A percentile compares a stretch with the other conserved stretches of the same genome.
Conservation (phyloP, 2,329 filamentous ascomycete species). For the Pseudocercospora eumusae region DNA sequence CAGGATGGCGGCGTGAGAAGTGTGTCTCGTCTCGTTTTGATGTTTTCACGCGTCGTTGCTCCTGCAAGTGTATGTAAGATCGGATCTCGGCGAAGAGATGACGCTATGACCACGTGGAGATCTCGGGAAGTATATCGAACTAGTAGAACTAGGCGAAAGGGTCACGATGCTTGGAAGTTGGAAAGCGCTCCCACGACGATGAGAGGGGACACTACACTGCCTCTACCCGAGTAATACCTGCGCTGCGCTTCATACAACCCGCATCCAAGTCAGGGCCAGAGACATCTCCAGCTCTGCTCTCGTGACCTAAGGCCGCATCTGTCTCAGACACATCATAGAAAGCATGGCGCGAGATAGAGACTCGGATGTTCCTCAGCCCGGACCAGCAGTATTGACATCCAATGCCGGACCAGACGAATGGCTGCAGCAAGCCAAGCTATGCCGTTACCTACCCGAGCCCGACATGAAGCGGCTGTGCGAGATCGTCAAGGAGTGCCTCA, state of each 20-base stretch:
- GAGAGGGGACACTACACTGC: too few relatives aligned
- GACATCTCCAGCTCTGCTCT: conserved; percentile 16
- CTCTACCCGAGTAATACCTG: too few relatives aligned
- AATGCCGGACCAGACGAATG: conserved; percentile 92
- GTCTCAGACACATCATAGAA: conserved; percentile 5
- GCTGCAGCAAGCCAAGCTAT: conserved; percentile 94
- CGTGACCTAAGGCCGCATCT: conserved; percentile 19
- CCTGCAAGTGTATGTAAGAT: too few relatives aligned
- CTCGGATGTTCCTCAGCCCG: conserved; percentile 76
- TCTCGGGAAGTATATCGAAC: too few relatives aligned
- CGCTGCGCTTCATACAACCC: neutral
- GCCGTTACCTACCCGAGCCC: conserved; percentile 91
- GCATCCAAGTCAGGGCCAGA: neutral
- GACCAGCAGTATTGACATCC: conserved; percentile 79
- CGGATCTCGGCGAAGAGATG: too few relatives aligned
- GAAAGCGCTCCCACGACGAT: too few relatives aligned
- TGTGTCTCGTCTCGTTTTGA: too few relatives aligned
- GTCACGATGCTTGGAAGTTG: too few relatives aligned
- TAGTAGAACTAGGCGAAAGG: too few relatives aligned
- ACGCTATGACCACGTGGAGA: too few relatives aligned
- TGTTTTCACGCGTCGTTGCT: too few relatives aligned
- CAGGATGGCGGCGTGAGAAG: too few relatives aligned
- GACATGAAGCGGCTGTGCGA: conserved; percentile 99
- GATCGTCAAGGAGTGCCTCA: conserved; percentile 97
- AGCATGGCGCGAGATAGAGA: conserved; percentile 52